Percentiles rank a stretch among this genome's conserved stretches.
Evolutionary conservation across 768 basidiomycete genomes (phyloP).

Genomic region (Guyanaporus albipodus): DNA sequence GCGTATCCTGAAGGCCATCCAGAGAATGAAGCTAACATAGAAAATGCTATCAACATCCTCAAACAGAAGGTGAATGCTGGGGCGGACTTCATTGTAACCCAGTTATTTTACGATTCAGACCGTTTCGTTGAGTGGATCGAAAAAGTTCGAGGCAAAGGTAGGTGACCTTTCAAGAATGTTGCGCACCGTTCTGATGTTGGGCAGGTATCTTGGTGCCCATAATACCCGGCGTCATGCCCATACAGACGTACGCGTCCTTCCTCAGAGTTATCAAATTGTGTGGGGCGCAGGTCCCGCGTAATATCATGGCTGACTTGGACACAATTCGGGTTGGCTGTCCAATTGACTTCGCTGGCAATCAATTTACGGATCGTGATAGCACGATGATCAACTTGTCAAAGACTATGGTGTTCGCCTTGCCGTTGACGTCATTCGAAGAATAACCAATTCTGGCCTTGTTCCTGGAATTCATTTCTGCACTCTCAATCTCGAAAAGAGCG

Average conservation of each 20-base stretch:
- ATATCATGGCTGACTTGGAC: conserved; percentile 62
- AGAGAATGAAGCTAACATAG: conserved; percentile 54
- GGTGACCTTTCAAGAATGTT: conserved; percentile 9
- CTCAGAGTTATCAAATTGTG: conserved; percentile 87
- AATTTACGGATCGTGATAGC: conserved; percentile 39
- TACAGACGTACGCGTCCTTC: conserved; percentile 95
- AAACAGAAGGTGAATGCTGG: conserved; percentile 91
- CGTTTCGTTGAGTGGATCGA: conserved; percentile 76
- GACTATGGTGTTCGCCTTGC: conserved; percentile 90
- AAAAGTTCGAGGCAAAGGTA: conserved; percentile 70
- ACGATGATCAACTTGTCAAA: conserved; percentile 92
- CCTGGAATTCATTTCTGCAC: conserved; percentile 92
- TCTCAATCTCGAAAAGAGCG: conserved; percentile 94
- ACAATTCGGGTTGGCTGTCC: conserved; percentile 61
- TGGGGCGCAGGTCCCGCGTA: conserved; percentile 68
- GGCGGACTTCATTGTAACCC: conserved; percentile 94
- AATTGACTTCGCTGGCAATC: neutral
- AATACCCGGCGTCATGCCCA: conserved; percentile 96
- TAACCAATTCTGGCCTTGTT: conserved; percentile 53
- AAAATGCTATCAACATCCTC: conserved; percentile 62
- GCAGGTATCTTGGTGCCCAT: conserved; percentile 86
- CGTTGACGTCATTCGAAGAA: conserved; percentile 67
- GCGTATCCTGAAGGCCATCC: conserved; percentile 92
- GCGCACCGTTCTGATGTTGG: conserved; percentile 3
- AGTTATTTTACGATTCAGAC: conserved; percentile 95